Percentiles rank a stretch among this genome's conserved stretches.
phyloP scores from a whole-genome alignment of 176 grass and related monocot genomes.

The Oryza glumipatula region DNA sequence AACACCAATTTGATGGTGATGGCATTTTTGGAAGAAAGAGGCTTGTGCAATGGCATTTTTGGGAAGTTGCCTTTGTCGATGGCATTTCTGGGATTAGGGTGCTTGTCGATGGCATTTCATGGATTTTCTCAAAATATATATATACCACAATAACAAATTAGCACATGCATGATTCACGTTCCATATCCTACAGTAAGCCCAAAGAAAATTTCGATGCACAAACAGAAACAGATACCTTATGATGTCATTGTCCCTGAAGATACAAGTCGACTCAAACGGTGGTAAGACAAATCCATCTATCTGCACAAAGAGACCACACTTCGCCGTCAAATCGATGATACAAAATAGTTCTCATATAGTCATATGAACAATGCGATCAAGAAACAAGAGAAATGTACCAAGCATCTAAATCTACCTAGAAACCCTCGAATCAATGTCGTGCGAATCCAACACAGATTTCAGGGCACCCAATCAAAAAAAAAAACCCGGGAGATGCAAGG shows the following conservation, averaged over 20 bases:
- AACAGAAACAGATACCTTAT: constrained; percentile 59
- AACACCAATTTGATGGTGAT: no score
- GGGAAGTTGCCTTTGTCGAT: no score
- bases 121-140: constrained; percentile 2
- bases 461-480: not conserved
- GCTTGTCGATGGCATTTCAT: no score
- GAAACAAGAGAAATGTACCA: not conserved
- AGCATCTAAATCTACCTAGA: not conserved
- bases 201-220: constrained; percentile 14
- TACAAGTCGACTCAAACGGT: constrained; percentile 64
- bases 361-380: not conserved
- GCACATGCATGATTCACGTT: not conserved
- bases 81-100: no score
- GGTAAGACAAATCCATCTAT: constrained; percentile 84
- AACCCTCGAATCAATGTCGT: constrained; percentile 26
- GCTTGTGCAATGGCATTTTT: no score
- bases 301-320: constrained; percentile 47
- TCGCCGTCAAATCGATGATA: not conserved
- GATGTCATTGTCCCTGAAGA: constrained; percentile 85
- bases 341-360: not conserved
- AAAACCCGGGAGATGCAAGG: not conserved
- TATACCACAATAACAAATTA: not conserved
- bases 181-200: not conserved
- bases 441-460: not conserved
- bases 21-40: no score